Evolutionary conservation across 2,329 filamentous ascomycete genomes (phyloP), one percentile per base, ranked within the genome.

Genomic region (Microcyclosporella mali): DNA sequence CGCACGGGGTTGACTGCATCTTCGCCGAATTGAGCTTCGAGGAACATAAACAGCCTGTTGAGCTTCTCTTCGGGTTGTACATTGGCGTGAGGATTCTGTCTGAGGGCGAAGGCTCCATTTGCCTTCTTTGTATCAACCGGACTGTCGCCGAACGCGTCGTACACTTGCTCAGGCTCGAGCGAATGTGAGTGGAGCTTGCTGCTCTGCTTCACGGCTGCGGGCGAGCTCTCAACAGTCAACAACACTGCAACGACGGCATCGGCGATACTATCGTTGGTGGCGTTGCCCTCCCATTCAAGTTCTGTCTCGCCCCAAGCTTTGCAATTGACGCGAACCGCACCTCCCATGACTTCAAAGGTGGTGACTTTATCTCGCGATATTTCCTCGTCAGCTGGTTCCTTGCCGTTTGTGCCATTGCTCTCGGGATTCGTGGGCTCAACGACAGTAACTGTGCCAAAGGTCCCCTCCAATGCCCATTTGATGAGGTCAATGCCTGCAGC

Each of bases 231-330:
- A 16, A 95, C 86, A 0, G 85, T 89, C 56, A 95, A 81, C 9
- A 98, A 75, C 2, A 95, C 88, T 1, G 88, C 88, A 74, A 97
- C 87, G 41, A 97, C 85, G 12, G 92, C 88, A 66, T 98, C 92
- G n/a, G 92, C 92, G 58, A 98, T 94, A 47, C 88, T 87, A 60
- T 98, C 92, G 64, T 97, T 98, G 59, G 95, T 82, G 70, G 95
- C 85, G 63, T 97, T 98, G 45, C 89, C 92, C 64, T 97, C 90
- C 92, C 92, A 98, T 66, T 95, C 88, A 2, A 97, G 73, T 63
- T 94, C 88, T 4, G 95, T 78, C 60, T 92, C 83, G 43, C 89
- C 85, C 53, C 80, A 77, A 2, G 46, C 37, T 29, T 54, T 55
- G 44, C 59, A 55, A 50, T 77, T 77, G 66, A 92, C 88, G 15